A percentile compares a stretch with the other conserved stretches of the same genome.
Evolutionary conservation across 139 green algal genomes (phyloP).

Genomic region (Chlorella sp.): DNA sequence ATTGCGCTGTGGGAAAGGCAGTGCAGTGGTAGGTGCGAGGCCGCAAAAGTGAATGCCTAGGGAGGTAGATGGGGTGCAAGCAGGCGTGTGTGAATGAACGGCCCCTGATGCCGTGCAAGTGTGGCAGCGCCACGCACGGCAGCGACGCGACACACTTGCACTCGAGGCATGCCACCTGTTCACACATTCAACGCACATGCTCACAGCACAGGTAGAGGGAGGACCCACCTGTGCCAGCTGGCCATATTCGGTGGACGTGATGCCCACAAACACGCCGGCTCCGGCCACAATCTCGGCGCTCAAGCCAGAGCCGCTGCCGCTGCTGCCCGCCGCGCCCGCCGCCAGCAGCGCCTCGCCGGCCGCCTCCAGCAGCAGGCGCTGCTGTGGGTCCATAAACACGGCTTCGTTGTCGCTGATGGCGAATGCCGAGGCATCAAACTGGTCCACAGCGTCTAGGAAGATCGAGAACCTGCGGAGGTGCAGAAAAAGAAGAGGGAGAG

Average conservation of each 20-base stretch:
- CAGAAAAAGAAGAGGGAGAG: background rate
- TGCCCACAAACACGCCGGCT: conserved; percentile 77
- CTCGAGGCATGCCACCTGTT: background rate
- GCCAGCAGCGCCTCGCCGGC: conserved; percentile 44
- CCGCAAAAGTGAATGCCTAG: no score
- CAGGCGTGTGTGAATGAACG: no score
- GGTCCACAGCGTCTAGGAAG: conserved; percentile 58
- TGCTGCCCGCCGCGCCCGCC: background rate
- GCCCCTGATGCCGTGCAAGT: no score
- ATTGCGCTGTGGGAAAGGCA: background rate
- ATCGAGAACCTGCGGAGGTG: conserved; percentile 27
- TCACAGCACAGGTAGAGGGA: background rate
- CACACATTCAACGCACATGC: background rate
- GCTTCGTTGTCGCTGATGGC: conserved; percentile 76
- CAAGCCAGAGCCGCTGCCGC: background rate
- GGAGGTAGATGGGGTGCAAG: no score
- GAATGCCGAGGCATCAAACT: conserved; percentile 82
- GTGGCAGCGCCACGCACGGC: background rate
- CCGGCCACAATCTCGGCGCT: background rate
- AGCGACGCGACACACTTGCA: no score
- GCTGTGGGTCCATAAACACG: conserved; percentile 87
- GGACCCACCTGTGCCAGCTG: conserved; percentile 32
- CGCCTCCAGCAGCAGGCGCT: conserved; percentile 83
- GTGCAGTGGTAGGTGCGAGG: no score
- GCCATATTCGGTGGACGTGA: conserved; percentile 52